Evolutionary conservation across 495 filamentous ascomycete species (phyloP).

Genomic region (Penicillium soppii): DNA sequence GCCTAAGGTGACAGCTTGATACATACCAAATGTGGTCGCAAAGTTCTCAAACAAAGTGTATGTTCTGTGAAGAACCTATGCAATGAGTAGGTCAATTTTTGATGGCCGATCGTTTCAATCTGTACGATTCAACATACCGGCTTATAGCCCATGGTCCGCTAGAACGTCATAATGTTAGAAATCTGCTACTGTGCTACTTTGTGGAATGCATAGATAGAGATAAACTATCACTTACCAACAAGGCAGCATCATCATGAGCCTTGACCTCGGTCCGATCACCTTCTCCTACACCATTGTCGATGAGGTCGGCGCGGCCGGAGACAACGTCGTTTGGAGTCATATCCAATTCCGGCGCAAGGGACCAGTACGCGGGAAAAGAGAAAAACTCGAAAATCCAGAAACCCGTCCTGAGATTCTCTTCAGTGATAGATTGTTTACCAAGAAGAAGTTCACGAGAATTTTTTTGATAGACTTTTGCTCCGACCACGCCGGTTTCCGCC

Average conservation of each 20-base stretch:
- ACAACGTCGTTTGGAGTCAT: conserved; percentile 18
- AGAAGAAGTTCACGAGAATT: not conserved
- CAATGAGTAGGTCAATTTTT: conserved; percentile 7
- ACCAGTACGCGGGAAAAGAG: not conserved
- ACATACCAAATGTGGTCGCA: conserved; percentile 53
- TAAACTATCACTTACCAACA: conserved; percentile 34
- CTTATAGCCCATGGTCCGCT: conserved; percentile 51
- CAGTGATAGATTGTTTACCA: conserved; percentile 4
- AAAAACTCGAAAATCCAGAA: conserved; percentile 1
- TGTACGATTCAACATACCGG: conserved; percentile 34
- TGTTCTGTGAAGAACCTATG: conserved; percentile 47
- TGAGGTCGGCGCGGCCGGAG: conserved; percentile 25
- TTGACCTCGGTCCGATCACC: conserved; percentile 28
- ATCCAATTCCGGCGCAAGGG: not conserved
- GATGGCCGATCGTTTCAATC: not conserved
- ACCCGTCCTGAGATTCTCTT: not conserved
- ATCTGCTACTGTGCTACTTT: not conserved
- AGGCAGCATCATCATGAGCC: conserved; percentile 42
- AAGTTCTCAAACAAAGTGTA: conserved; percentile 55
- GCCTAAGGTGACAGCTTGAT: not conserved
- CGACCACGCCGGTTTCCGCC: conserved; percentile 9
- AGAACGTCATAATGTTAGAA: not conserved
- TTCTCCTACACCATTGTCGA: conserved; percentile 23
- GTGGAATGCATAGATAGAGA: not conserved
- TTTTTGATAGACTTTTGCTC: conserved; percentile 7